These are phyloP conservation scores for Podospora tetraspora DNA, from an alignment of 495 filamentous ascomycete species.

Conservation along the genomic window DNA sequence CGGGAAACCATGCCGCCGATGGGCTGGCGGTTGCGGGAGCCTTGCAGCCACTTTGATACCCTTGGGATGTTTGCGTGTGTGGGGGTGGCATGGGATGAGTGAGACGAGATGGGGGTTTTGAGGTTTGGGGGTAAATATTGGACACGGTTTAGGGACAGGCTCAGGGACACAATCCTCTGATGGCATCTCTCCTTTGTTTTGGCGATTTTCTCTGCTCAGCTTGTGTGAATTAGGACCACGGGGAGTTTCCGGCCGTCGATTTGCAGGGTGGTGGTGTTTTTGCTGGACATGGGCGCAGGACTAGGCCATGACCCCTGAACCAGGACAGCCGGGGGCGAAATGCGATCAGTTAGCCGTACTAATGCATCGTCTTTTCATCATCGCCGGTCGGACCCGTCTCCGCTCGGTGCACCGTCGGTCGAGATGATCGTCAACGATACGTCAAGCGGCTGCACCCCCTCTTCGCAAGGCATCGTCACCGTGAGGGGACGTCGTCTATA, in stretches of 20 bases:
- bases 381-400: not conserved
- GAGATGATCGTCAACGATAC: conserved; percentile 6
- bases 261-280: not conserved
- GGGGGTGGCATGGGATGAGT: not conserved
- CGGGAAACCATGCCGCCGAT: conserved; percentile 78
- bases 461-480: not conserved
- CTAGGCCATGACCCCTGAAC: not conserved
- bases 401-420: not conserved
- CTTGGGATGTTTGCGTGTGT: not conserved
- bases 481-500: not conserved
- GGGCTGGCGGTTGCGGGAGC: conserved; percentile 62
- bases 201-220: not conserved
- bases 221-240: not conserved
- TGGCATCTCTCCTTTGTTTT: not conserved
- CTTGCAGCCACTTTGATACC: conserved; percentile 17
- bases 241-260: not conserved
- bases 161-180: not conserved
- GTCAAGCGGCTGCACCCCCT: not conserved
- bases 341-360: not conserved
- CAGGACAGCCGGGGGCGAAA: not conserved
- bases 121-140: not conserved
- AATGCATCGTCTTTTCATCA: not conserved
- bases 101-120: not conserved
- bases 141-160: not conserved
- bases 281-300: not conserved